A percentile compares a stretch with the other conserved stretches of the same genome.
phyloP scores from a whole-genome alignment of 2,329 filamentous ascomycete genomes.

The Beauveria rudraprayagi region DNA sequence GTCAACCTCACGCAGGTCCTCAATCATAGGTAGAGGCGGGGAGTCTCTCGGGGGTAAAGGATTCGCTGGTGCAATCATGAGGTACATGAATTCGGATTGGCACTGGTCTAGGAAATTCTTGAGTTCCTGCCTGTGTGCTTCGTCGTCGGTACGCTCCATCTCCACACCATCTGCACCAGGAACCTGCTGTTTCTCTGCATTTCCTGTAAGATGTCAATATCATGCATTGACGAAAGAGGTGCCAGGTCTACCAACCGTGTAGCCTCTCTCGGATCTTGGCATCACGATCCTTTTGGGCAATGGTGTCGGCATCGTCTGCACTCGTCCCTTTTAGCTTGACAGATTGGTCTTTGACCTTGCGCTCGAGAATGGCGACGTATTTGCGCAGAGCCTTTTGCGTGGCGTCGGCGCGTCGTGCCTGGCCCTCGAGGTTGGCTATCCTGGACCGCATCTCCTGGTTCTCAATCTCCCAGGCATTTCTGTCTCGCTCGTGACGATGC shows the following conservation, averaged over 20 bases:
- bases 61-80: slow-evolving; percentile 61
- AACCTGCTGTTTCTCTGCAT: slow-evolving; percentile 33
- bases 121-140: slow-evolving; percentile 43
- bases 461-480: slow-evolving; percentile 98
- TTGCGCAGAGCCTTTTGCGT: slow-evolving; percentile 83
- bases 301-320: slow-evolving; percentile 29
- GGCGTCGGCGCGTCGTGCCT: slow-evolving; percentile 76
- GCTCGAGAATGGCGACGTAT: slow-evolving; percentile 83
- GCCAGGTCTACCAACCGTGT: slow-evolving; percentile 34
- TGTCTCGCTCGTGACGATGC: slow-evolving; percentile 95
- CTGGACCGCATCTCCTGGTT: slow-evolving; percentile 97
- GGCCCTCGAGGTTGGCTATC: slow-evolving; percentile 89
- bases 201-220: slow-evolving; percentile 24
- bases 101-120: slow-evolving; percentile 57
- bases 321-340: slow-evolving; percentile 52
- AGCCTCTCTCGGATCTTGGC: slow-evolving; percentile 50
- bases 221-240: background rate
- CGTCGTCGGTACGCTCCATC: slow-evolving; percentile 41
- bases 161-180: slow-evolving; percentile 40
- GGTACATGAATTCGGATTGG: slow-evolving; percentile 57
- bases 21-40: slow-evolving; percentile 48
- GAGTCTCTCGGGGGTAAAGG: slow-evolving; percentile 57
- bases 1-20: slow-evolving; percentile 50
- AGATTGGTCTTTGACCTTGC: slow-evolving; percentile 76
- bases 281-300: slow-evolving; percentile 43